A percentile compares a stretch with the other conserved stretches of the same genome.
phyloP scores from a whole-genome alignment of 2,329 filamentous ascomycete species.

The Chrysoporthe cubensis region DNA sequence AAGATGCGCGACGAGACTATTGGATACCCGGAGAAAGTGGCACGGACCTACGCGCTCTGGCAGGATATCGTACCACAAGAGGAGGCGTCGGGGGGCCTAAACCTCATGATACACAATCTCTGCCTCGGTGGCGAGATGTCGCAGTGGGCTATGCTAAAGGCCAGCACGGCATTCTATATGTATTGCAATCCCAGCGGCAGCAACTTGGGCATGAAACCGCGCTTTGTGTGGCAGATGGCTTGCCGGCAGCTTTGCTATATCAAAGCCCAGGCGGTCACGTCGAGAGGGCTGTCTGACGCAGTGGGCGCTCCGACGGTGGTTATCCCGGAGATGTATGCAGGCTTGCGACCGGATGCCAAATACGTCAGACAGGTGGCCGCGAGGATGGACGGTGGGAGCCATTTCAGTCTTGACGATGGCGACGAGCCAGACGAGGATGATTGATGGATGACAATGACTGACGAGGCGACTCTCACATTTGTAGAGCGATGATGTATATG shows the following conservation, averaged over 20 bases:
- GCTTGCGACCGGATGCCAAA: conserved; percentile 42
- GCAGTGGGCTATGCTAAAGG: conserved; percentile 55
- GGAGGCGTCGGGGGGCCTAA: conserved; percentile 22
- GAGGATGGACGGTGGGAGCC: conserved; percentile 23
- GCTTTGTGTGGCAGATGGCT: conserved; percentile 52
- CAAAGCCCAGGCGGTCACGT: conserved; percentile 43
- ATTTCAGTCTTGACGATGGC: conserved; percentile 21
- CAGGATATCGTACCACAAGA: conserved; percentile 44
- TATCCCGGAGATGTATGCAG: conserved; percentile 41
- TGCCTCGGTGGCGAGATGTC: conserved; percentile 37
- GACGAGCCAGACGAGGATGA: conserved; percentile 23
- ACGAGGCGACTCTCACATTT: neutral
- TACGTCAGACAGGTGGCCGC: conserved; percentile 31
- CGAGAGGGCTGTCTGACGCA: conserved; percentile 18
- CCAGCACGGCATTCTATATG: conserved; percentile 51
- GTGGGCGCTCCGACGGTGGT: conserved; percentile 38
- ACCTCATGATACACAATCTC: conserved; percentile 36
- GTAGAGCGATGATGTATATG: neutral
- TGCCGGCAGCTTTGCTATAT: conserved; percentile 53
- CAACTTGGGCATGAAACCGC: conserved; percentile 28
- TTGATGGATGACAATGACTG: neutral
- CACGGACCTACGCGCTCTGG: conserved; percentile 47
- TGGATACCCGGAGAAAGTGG: conserved; percentile 36
- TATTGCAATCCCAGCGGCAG: conserved; percentile 31
- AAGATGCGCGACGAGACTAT: conserved; percentile 29